Percentiles rank a stretch among this genome's conserved stretches.
Evolutionary conservation across 2,329 filamentous ascomycete genomes (phyloP).

Genomic region (Exserohilum rostratum): DNA sequence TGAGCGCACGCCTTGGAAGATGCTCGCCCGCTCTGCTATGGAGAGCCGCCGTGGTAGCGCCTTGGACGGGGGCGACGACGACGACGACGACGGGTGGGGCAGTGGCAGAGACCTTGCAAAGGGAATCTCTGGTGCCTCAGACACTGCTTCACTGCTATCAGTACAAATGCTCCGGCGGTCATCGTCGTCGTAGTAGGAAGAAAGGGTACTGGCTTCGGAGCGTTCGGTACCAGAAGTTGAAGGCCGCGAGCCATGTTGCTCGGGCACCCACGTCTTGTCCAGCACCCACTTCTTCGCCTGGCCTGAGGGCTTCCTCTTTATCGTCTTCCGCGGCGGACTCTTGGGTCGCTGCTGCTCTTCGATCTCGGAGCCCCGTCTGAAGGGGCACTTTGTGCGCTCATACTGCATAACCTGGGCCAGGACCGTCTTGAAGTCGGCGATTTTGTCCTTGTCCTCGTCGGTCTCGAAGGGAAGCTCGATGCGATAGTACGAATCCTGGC

Average conservation of each 20-base stretch:
- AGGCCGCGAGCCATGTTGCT: slow-evolving; percentile 47
- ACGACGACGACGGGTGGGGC: slow-evolving; percentile 13
- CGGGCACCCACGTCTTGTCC: slow-evolving; percentile 56
- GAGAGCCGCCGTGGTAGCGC: slow-evolving; percentile 27
- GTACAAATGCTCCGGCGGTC: slow-evolving; percentile 44
- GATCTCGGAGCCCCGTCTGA: slow-evolving; percentile 76
- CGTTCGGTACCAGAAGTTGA: slow-evolving; percentile 37
- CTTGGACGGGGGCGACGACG: slow-evolving; percentile 11
- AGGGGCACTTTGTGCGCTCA: slow-evolving; percentile 87
- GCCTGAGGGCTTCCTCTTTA: slow-evolving; percentile 64
- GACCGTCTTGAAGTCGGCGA: slow-evolving; percentile 71
- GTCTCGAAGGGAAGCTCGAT: slow-evolving; percentile 78
- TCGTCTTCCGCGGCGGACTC: slow-evolving; percentile 57
- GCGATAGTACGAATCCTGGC: slow-evolving; percentile 84
- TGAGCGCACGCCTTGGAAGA: slow-evolving; percentile 39
- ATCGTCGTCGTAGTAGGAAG: slow-evolving; percentile 45
- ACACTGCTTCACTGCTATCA: slow-evolving; percentile 35
- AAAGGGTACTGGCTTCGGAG: slow-evolving; percentile 38
- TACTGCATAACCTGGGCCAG: slow-evolving; percentile 78
- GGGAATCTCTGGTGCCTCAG: slow-evolving; percentile 30
- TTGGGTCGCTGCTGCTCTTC: slow-evolving; percentile 72
- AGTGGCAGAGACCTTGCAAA: slow-evolving; percentile 22
- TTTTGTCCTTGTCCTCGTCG: slow-evolving; percentile 66
- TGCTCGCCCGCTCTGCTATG: slow-evolving; percentile 39
- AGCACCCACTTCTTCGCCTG: slow-evolving; percentile 59